A percentile compares a stretch with the other conserved stretches of the same genome.
phyloP scores from a whole-genome alignment of 2,329 filamentous ascomycete genomes.

The Leptographium galeiforme region DNA sequence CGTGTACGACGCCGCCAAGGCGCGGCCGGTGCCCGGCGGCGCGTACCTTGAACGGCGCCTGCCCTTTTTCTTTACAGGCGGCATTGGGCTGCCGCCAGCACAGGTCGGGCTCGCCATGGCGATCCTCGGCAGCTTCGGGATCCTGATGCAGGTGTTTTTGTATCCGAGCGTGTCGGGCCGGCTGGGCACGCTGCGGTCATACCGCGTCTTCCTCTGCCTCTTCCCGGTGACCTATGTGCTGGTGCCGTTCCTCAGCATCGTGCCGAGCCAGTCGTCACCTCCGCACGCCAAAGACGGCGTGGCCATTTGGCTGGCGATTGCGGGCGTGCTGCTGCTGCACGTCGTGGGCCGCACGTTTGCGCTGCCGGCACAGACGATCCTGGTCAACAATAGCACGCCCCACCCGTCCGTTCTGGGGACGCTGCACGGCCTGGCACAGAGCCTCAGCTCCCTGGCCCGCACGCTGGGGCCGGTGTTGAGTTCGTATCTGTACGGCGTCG shows the following conservation, averaged over 20 bases:
- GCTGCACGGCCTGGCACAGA: constrained; percentile 44
- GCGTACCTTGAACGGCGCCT: constrained; percentile 22
- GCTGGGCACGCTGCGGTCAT: constrained; percentile 55
- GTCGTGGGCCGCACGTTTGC: constrained; percentile 61
- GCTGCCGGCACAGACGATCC: constrained; percentile 42
- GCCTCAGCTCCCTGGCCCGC: constrained; percentile 41
- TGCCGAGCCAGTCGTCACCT: constrained; percentile 40
- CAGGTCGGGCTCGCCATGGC: constrained; percentile 68
- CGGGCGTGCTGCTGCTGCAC: constrained; percentile 49
- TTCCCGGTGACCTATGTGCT: constrained; percentile 59
- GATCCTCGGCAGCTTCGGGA: constrained; percentile 62
- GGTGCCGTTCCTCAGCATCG: constrained; percentile 56
- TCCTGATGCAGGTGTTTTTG: constrained; percentile 55
- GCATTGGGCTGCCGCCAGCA: constrained; percentile 57
- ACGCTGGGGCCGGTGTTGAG: constrained; percentile 47
- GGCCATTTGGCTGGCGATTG: constrained; percentile 52
- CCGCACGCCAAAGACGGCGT: constrained; percentile 39
- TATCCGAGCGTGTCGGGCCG: constrained; percentile 55
- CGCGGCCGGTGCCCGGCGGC: constrained; percentile 11
- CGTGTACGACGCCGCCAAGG: constrained; percentile 31
- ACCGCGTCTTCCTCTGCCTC: constrained; percentile 52
- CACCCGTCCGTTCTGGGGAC: constrained; percentile 43
- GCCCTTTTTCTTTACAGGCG: constrained; percentile 56
- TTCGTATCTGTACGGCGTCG: constrained; percentile 47
- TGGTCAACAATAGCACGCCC: constrained; percentile 47